Conservation (phyloP, 768 basidiomycete genomes). For the Podaxis sp. region DNA sequence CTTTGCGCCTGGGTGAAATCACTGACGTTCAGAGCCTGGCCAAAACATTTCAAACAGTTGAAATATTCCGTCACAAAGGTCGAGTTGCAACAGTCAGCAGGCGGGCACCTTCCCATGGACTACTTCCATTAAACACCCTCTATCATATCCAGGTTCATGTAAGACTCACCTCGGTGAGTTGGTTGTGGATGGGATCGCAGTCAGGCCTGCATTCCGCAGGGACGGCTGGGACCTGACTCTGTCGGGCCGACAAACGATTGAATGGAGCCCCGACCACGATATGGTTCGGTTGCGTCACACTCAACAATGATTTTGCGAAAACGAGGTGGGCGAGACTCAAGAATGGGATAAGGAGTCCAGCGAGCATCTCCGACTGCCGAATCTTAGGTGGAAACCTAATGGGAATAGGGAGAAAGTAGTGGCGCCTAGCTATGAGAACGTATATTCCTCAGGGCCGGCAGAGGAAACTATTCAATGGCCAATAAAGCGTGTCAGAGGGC, state of each 20-base stretch:
- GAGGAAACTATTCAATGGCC: background rate
- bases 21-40: slow-evolving; percentile 24
- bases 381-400: background rate
- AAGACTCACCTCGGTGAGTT: slow-evolving; percentile 22
- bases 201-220: slow-evolving; percentile 32
- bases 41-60: slow-evolving; percentile 35
- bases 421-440: background rate
- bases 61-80: slow-evolving; percentile 31
- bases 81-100: slow-evolving; percentile 28
- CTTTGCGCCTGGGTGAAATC: slow-evolving; percentile 30
- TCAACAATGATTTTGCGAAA: slow-evolving; percentile 1
- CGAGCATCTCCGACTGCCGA: background rate
- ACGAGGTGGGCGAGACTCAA: background rate
- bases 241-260: slow-evolving; percentile 19
- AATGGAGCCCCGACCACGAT: background rate
- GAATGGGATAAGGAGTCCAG: background rate
- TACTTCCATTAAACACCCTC: background rate
- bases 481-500: background rate
- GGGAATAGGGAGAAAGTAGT: background rate
- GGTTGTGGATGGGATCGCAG: slow-evolving; percentile 30
- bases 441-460: slow-evolving; percentile 4
- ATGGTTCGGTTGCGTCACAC: slow-evolving; percentile 6
- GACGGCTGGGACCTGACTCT: slow-evolving; percentile 19
- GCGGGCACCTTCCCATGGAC: slow-evolving; percentile 10
- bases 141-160: too few species aligned